Evolutionary conservation across 345 rosid genomes (phyloP).

Genomic region (Gynandropsis gynandra): DNA sequence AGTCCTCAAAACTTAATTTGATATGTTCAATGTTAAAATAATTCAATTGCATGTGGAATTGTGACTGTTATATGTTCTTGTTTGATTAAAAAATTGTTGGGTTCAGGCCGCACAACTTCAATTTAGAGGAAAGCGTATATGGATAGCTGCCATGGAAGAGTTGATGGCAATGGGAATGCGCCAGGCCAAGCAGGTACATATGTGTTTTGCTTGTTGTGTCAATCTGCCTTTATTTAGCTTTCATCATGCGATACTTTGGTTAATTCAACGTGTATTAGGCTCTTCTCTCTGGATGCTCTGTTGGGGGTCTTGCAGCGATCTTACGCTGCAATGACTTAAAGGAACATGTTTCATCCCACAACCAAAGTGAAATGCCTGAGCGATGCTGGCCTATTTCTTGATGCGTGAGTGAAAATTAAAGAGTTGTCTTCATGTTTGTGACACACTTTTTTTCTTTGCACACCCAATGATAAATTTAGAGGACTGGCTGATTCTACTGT

Average conservation of each 20-base stretch:
- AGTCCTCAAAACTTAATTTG: background rate
- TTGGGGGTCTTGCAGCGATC: conserved; percentile 84
- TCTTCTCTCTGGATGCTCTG: conserved; percentile 91
- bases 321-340: conserved; percentile 84
- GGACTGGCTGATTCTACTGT: too few species aligned
- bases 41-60: background rate
- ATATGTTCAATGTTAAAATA: too few species aligned
- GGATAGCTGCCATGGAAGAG: conserved; percentile 82
- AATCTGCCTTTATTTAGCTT: background rate
- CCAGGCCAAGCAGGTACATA: conserved; percentile 50
- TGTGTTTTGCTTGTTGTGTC: background rate
- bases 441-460: conserved; percentile 17
- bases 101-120: conserved; percentile 70
- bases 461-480: too few species aligned
- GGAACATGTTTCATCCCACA: conserved; percentile 41
- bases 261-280: conserved; percentile 37
- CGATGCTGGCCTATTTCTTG: conserved; percentile 93
- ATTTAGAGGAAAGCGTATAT: conserved; percentile 86
- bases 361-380: conserved; percentile 85
- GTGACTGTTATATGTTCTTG: background rate
- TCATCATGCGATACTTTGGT: too few species aligned
- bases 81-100: background rate
- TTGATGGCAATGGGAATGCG: conserved; percentile 83
- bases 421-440: conserved; percentile 12
- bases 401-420: conserved; percentile 42